Percentiles rank a stretch among this genome's conserved stretches.
Conservation (phyloP, 108 stramenopile species). For the Parietichytrium sp. region DNA sequence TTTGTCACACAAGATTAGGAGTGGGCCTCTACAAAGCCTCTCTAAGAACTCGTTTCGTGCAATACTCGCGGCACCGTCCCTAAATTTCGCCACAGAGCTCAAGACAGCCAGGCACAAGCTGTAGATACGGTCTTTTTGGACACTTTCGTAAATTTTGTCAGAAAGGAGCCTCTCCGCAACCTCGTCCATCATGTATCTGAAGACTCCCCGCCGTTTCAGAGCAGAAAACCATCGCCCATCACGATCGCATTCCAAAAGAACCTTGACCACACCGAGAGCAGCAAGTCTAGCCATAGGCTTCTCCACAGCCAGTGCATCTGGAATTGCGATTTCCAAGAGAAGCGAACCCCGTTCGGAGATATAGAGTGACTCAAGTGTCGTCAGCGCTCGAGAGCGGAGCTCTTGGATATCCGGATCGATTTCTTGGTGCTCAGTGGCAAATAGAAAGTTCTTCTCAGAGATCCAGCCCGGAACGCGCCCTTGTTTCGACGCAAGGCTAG, state of each 20-base stretch:
- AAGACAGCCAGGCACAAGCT: background rate
- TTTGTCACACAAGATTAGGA: conserved; percentile 2
- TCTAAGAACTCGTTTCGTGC: conserved; percentile 5
- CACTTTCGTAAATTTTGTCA: background rate
- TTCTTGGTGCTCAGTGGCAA: background rate
- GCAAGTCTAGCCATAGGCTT: background rate
- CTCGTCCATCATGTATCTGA: background rate
- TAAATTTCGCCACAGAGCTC: background rate
- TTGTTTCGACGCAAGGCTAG: background rate
- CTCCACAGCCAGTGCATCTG: conserved; percentile 7
- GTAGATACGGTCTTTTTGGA: background rate
- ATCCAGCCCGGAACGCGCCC: background rate
- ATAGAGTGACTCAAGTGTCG: background rate
- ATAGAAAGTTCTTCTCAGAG: background rate
- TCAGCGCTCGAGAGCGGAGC: background rate
- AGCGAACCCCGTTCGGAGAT: background rate
- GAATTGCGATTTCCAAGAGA: conserved; percentile 1
- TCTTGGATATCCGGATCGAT: background rate
- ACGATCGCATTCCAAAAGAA: conserved; percentile 29
- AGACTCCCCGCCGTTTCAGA: background rate
- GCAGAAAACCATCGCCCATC: background rate
- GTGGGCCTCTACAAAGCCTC: background rate
- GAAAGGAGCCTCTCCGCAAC: background rate
- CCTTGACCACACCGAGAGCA: background rate
- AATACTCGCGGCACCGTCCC: background rate